phyloP scores from a whole-genome alignment of 164 flowering plant species.

The Vitis riparia region DNA sequence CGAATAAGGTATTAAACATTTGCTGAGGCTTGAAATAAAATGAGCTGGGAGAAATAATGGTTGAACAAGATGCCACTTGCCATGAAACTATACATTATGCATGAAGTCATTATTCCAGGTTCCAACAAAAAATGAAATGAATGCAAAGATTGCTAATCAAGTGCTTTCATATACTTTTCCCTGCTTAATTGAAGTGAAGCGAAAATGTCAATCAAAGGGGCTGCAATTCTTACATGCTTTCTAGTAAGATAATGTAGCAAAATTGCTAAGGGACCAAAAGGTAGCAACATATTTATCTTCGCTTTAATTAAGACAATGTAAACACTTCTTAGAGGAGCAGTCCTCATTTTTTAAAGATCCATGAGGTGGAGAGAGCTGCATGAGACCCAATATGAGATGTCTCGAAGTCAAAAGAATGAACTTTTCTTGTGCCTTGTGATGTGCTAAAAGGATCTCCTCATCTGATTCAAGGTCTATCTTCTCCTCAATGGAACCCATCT shows the following conservation, averaged over 20 bases:
- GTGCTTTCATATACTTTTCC: too few species aligned
- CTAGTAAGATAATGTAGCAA: slow-evolving; percentile 55
- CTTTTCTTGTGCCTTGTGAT: slow-evolving; percentile 37
- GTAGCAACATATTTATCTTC: slow-evolving; percentile 68
- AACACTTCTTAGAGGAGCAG: slow-evolving; percentile 31
- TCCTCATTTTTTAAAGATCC: slow-evolving; percentile 28
- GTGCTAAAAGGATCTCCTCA: slow-evolving; percentile 40
- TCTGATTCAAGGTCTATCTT: slow-evolving; percentile 41
- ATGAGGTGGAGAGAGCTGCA: slow-evolving; percentile 24
- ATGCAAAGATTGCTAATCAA: neutral
- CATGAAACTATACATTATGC: too few species aligned
- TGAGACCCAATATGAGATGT: slow-evolving; percentile 20
- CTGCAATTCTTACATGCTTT: slow-evolving; percentile 44
- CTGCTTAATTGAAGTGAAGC: too few species aligned
- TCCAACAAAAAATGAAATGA: neutral
- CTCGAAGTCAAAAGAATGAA: slow-evolving; percentile 36
- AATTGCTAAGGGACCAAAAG: slow-evolving; percentile 79
- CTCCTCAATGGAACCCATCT: slow-evolving; percentile 51
- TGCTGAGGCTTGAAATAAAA: too few species aligned
- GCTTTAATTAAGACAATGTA: slow-evolving; percentile 58
- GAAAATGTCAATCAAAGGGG: too few species aligned
- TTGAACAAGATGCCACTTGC: too few species aligned
- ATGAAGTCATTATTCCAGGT: too few species aligned
- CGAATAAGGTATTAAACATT: too few species aligned
- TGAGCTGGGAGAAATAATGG: too few species aligned